Base-by-base conservation (phyloP, 768 basidiomycete genomes). In the Leucocoprinus leucothites region DNA sequence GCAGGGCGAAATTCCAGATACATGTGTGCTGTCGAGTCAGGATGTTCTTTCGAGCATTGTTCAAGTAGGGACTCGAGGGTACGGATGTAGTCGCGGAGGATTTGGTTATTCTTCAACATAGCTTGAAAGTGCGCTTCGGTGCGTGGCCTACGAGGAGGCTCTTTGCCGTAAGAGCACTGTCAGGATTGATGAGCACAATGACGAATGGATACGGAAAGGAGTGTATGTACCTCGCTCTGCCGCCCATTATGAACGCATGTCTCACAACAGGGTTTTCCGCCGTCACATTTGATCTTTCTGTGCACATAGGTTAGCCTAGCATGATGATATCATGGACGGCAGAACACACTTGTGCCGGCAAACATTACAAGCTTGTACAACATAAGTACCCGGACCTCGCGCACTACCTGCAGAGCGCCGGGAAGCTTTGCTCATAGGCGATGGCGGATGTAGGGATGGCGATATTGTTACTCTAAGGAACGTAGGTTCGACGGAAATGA, bases 241-340 rank as follows among this genome's bases (percentile, higher is more conserved):
- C 76, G 71, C 6, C 75, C 76, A 49, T 68, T 67, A 14, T 54
- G 53, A 28, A 64, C 59, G 61, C 79, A 79, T 18, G 74, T 69
- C 45, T 67, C 64, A 58, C 79, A 80, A 26, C 71, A 62, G 36
- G 79, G 79, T 58, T 73, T 74, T 41, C 60, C 59, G 25, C 76
- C 79, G 58, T 76, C 75, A 63, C 79, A 80, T 60, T 74, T 77
- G 11, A 70, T 74, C 59, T 78, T 78, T 63, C 78, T 78, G 60
- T 40, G 31, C 31, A 31, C 6, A n/a, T 26, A 22, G 44, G 34
- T 21, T 42, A 41, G 48, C 13, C 45, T 35, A 54, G 48, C 9
- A 49, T 28, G 36, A 57, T 31, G 31, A 31, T 31, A 31, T 31
- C 31, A 31, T 31, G 31, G 31, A 35, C 34, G 7, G 48, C 43